Conservation (phyloP, 208 protist genomes). For the Leishmania arabica region DNA sequence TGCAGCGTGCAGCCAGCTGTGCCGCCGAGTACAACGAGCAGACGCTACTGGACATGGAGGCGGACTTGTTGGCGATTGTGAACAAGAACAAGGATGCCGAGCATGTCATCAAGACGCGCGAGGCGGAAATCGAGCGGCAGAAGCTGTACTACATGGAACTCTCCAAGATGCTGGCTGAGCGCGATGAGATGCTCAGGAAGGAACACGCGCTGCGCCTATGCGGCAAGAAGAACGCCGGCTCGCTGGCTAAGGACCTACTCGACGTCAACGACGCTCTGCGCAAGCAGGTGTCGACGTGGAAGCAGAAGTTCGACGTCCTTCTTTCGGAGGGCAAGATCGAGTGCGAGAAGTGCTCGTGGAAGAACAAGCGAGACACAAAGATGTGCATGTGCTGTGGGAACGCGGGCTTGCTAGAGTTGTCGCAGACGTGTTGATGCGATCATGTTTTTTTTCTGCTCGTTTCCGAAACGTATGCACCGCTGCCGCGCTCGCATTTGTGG, state of each 20-base stretch:
- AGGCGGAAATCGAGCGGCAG: conserved; percentile 58
- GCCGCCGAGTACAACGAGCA: conserved; percentile 45
- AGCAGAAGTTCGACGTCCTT: conserved; percentile 63
- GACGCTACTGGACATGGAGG: conserved; percentile 57
- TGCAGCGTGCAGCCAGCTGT: conserved; percentile 30
- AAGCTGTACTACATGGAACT: conserved; percentile 64
- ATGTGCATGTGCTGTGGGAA: conserved; percentile 75
- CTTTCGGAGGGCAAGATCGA: conserved; percentile 63
- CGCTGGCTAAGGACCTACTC: conserved; percentile 64
- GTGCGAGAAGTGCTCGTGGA: conserved; percentile 74
- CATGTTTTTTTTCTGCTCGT: neutral
- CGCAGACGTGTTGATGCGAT: neutral
- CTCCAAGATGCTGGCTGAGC: conserved; percentile 61
- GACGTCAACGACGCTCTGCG: conserved; percentile 61
- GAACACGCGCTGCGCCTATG: conserved; percentile 66
- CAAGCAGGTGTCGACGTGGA: conserved; percentile 50
- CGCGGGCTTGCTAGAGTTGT: conserved; percentile 30
- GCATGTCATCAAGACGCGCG: conserved; percentile 40
- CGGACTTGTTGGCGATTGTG: conserved; percentile 40
- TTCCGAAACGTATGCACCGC: neutral
- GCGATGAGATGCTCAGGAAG: conserved; percentile 55
- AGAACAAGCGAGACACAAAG: conserved; percentile 43
- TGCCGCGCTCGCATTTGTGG: neutral
- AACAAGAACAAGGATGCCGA: conserved; percentile 64
- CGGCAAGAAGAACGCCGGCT: conserved; percentile 59